A percentile compares a stretch with the other conserved stretches of the same genome.
These are phyloP conservation scores for Pichia sp. DNA, from an alignment of 1,139 yeast species.

Conservation along the genomic window DNA sequence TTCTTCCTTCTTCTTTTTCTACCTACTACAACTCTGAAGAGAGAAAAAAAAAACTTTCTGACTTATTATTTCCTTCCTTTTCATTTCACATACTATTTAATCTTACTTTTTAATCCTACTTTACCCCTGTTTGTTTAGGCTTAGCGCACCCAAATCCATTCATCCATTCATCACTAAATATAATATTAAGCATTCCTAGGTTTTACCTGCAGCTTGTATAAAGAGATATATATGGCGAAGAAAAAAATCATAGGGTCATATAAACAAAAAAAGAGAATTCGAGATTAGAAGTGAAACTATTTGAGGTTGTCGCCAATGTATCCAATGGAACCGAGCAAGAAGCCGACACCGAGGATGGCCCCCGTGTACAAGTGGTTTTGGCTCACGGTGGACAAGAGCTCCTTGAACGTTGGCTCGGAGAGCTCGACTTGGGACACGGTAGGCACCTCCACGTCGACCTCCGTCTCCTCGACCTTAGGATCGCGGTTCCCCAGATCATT, in stretches of 20 bases:
- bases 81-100: slow-evolving; percentile 1
- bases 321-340: slow-evolving; percentile 44
- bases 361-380: slow-evolving; percentile 37
- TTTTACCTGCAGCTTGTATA: not conserved
- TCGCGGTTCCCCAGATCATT: slow-evolving; percentile 39
- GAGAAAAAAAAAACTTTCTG: not conserved
- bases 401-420: slow-evolving; percentile 28
- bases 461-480: slow-evolving; percentile 25
- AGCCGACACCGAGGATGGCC: slow-evolving; percentile 41
- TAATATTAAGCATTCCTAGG: no score
- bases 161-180: no score
- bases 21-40: no score
- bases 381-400: slow-evolving; percentile 35
- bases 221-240: not conserved
- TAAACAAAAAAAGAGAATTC: not conserved
- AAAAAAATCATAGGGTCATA: not conserved
- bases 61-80: not conserved
- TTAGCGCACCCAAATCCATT: no score
- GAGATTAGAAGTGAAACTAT: slow-evolving; percentile 1
- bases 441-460: slow-evolving; percentile 36
- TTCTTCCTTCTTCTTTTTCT: not conserved
- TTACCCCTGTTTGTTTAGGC: not conserved
- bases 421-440: slow-evolving; percentile 27
- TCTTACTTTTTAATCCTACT: not conserved
- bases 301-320: slow-evolving; percentile 43